A percentile compares a stretch with the other conserved stretches of the same genome.
Evolutionary conservation across 768 basidiomycete species (phyloP).

Genomic region (Kwoniella sp.): DNA sequence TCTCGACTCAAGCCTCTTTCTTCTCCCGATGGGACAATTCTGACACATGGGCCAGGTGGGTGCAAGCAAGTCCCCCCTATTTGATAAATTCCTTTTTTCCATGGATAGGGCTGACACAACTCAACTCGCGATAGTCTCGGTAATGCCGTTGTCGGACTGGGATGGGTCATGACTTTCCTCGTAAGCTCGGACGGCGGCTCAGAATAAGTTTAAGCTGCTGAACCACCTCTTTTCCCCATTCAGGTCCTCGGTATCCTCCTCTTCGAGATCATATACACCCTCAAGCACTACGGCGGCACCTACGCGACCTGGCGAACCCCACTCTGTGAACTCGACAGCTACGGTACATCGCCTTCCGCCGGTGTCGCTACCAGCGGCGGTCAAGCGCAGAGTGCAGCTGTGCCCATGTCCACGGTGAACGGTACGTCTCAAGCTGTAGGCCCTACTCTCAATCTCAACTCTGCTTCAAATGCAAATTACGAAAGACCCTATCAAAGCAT

Average conservation of each 20-base stretch:
- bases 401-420: slow-evolving; percentile 9
- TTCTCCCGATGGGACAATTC: slow-evolving; percentile 21
- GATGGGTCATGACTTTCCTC: slow-evolving; percentile 40
- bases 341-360: slow-evolving; percentile 20
- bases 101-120: too few species aligned
- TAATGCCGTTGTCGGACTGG: slow-evolving; percentile 36
- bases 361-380: background rate
- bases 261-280: slow-evolving; percentile 37
- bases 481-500: slow-evolving; percentile 1
- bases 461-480: background rate
- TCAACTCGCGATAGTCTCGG: slow-evolving; percentile 24
- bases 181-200: too few species aligned
- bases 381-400: background rate
- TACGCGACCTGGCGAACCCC: slow-evolving; percentile 39
- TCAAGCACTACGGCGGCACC: slow-evolving; percentile 29
- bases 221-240: background rate
- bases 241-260: slow-evolving; percentile 35
- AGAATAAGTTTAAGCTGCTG: too few species aligned
- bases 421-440: background rate
- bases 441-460: background rate
- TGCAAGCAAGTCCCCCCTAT: background rate
- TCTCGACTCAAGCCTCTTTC: slow-evolving; percentile 22
- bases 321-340: slow-evolving; percentile 31
- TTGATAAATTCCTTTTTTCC: too few species aligned
- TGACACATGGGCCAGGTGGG: slow-evolving; percentile 16